Percentiles rank a stretch among this genome's conserved stretches.
phyloP scores from a whole-genome alignment of 1,284 basidiomycete genomes.

The Wallemia ichthyophaga region DNA sequence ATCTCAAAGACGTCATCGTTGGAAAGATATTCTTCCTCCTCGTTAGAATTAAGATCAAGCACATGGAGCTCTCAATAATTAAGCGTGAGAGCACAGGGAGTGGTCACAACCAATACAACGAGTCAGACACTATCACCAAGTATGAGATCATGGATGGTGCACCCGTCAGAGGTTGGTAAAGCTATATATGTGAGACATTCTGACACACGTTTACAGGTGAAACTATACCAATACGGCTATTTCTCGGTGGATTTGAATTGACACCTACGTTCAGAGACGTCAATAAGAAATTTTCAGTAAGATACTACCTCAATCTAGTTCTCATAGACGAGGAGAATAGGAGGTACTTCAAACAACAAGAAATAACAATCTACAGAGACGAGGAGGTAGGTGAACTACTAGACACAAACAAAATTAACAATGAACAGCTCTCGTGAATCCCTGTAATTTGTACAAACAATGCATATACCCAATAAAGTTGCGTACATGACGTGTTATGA shows the following conservation, averaged over 20 bases:
- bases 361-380: conserved; percentile 1
- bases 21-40: conserved; percentile 98
- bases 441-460: neutral
- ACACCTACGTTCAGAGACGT: conserved; percentile 96
- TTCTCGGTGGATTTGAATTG: conserved; percentile 90
- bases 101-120: conserved; percentile 93
- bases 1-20: conserved; percentile 94
- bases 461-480: neutral
- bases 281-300: conserved; percentile 92
- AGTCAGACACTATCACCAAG: conserved; percentile 95
- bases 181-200: neutral
- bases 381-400: neutral
- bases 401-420: neutral
- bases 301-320: conserved; percentile 90
- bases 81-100: conserved; percentile 84
- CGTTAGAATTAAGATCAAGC: conserved; percentile 97
- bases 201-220: conserved; percentile 32
- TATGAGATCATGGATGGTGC: conserved; percentile 99
- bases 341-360: conserved; percentile 68
- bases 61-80: conserved; percentile 97
- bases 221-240: conserved; percentile 89
- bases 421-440: neutral
- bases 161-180: conserved; percentile 43
- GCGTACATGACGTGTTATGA: neutral
- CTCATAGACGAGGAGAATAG: conserved; percentile 93